These are phyloP conservation scores for Botryotinia convoluta DNA, from an alignment of 2,329 filamentous ascomycete genomes.

Conservation along the genomic window DNA sequence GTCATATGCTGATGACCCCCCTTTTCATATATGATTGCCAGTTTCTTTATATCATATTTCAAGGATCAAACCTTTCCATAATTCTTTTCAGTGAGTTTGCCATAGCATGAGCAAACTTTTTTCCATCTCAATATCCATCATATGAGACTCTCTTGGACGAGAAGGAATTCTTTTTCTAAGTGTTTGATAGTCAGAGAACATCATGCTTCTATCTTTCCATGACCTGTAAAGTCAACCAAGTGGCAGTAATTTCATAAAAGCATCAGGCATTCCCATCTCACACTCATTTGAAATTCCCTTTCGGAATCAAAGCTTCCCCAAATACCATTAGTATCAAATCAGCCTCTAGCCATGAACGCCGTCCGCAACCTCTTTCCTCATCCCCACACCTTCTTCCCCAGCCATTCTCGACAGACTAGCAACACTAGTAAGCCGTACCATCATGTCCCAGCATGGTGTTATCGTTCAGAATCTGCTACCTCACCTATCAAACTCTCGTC, in stretches of 20 bases:
- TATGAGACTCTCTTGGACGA: neutral
- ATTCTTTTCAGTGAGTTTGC: neutral
- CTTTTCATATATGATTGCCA: neutral
- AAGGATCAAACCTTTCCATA: neutral
- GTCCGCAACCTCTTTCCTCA: neutral
- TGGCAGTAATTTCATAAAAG: neutral
- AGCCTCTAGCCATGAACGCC: neutral
- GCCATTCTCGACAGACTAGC: neutral
- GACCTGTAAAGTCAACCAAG: neutral
- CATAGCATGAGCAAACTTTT: neutral
- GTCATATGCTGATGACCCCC: neutral
- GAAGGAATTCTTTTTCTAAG: accelerated
- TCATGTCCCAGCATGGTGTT: neutral
- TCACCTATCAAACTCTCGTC: neutral
- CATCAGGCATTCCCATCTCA: neutral
- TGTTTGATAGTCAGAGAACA: neutral
- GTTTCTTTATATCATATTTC: neutral
- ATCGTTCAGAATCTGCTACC: neutral
- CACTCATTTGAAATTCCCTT: neutral
- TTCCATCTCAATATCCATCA: neutral
- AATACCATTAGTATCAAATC: neutral
- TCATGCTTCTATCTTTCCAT: neutral
- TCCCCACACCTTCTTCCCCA: neutral
- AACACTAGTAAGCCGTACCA: neutral
- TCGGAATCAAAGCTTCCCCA: neutral